phyloP scores from a whole-genome alignment of 1,284 basidiomycete species.

The Exsudoporus floridanus region DNA sequence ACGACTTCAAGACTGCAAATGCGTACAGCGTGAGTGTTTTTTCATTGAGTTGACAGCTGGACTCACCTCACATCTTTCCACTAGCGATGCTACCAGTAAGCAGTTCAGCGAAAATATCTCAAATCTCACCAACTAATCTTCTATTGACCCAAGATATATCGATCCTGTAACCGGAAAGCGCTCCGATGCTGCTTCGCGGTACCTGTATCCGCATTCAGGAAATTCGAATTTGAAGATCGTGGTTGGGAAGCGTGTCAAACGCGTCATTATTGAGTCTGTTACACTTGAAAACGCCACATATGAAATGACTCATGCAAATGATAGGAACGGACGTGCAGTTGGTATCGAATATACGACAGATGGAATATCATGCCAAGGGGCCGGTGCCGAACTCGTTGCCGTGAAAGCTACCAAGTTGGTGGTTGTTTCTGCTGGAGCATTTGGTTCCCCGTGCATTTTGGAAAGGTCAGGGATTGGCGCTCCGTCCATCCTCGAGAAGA shows the following conservation, averaged over 20 bases:
- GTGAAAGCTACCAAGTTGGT: no score
- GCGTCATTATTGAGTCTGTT: no score
- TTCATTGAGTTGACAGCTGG: background rate
- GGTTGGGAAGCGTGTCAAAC: conserved; percentile 42
- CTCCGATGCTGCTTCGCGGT: conserved; percentile 57
- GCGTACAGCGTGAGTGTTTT: conserved; percentile 47
- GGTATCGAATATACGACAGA: conserved; percentile 57
- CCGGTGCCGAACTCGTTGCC: conserved; percentile 17
- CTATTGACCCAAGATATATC: conserved; percentile 44
- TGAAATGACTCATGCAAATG: background rate
- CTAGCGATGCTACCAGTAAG: conserved; percentile 14
- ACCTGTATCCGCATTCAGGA: conserved; percentile 51
- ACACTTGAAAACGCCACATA: background rate
- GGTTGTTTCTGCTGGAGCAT: no score
- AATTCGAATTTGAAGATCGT: conserved; percentile 46
- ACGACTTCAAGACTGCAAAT: no score
- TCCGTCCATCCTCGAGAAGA: no score
- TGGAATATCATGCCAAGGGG: conserved; percentile 26
- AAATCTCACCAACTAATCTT: background rate
- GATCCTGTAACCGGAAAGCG: conserved; percentile 51
- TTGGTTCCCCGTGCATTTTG: no score
- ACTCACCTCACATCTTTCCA: background rate
- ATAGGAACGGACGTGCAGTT: conserved; percentile 50
- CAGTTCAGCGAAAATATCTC: background rate
- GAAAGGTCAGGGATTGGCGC: no score